Conservation (phyloP, 768 basidiomycete genomes). For the Dictyophora rubrovolvata region DNA sequence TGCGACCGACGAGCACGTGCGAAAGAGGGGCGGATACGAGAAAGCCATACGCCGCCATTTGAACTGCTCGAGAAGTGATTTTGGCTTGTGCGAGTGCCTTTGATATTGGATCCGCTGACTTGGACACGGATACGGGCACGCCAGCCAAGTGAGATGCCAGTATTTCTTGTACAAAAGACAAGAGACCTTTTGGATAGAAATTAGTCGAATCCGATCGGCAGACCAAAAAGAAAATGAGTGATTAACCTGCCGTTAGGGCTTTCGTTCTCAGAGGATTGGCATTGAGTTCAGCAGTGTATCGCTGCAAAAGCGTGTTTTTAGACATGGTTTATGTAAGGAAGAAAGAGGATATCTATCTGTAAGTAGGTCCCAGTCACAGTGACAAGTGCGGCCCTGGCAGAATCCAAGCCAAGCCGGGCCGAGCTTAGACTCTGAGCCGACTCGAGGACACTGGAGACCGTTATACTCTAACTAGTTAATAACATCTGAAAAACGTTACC, state of each 20-base stretch:
- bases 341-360: too few species aligned
- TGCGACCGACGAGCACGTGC: conserved; percentile 58
- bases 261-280: conserved; percentile 72
- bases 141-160: conserved; percentile 65
- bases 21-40: conserved; percentile 74
- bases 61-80: conserved; percentile 60
- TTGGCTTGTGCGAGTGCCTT: conserved; percentile 47
- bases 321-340: not conserved
- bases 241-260: conserved; percentile 58
- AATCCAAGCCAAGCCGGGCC: too few species aligned
- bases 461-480: too few species aligned
- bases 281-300: conserved; percentile 60
- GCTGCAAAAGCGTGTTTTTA: conserved; percentile 31
- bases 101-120: conserved; percentile 42
- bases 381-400: too few species aligned
- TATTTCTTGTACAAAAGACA: conserved; percentile 62
- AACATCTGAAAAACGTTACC: too few species aligned
- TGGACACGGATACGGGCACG: conserved; percentile 40
- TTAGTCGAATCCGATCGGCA: not conserved
- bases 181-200: conserved; percentile 18
- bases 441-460: too few species aligned
- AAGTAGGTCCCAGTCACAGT: not conserved
- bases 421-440: too few species aligned
- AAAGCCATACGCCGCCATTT: conserved; percentile 80
- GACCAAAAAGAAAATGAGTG: not conserved